Evolutionary conservation across 164 flowering plant species (phyloP).

Genomic region (Cinnamomum chago): DNA sequence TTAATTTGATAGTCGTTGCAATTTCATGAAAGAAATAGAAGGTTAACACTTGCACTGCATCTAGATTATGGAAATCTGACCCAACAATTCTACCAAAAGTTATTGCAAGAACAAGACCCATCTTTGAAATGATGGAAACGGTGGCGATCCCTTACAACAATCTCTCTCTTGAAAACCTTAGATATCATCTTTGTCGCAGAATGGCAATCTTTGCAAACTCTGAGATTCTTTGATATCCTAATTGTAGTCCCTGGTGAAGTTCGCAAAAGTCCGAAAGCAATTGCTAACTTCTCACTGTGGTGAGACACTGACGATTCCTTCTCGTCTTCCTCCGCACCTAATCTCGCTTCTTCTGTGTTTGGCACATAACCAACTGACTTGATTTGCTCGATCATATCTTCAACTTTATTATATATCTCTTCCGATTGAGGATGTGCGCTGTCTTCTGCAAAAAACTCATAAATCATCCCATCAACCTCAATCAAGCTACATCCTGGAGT

Average conservation of each 20-base stretch:
- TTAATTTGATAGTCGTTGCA: too few relatives aligned
- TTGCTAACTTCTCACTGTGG: conserved; percentile 54
- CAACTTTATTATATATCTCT: conserved; percentile 28
- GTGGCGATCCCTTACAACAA: conserved; percentile 45
- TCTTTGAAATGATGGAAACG: conserved; percentile 55
- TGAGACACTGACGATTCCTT: conserved; percentile 38
- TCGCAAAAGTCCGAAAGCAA: conserved; percentile 44
- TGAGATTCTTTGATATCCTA: conserved; percentile 43
- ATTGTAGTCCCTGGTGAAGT: conserved; percentile 40
- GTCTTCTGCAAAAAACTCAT: conserved; percentile 41
- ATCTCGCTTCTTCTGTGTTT: conserved; percentile 28
- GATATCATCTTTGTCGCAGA: conserved; percentile 41
- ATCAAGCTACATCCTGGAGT: conserved; percentile 42
- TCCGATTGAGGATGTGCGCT: conserved; percentile 19
- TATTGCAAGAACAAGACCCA: conserved; percentile 49
- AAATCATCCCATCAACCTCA: conserved; percentile 36
- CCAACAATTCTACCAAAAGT: conserved; percentile 38
- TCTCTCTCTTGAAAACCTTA: conserved; percentile 38
- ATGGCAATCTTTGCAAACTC: conserved; percentile 50
- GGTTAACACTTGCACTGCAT: too few relatives aligned
- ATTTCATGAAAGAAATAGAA: too few relatives aligned
- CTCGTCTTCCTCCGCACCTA: conserved; percentile 44
- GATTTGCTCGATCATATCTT: conserved; percentile 27
- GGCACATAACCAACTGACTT: conserved; percentile 38
- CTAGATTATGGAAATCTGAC: too few relatives aligned